phyloP scores from a whole-genome alignment of 805 yeast genomes.

The Yamadazyma sp. region DNA sequence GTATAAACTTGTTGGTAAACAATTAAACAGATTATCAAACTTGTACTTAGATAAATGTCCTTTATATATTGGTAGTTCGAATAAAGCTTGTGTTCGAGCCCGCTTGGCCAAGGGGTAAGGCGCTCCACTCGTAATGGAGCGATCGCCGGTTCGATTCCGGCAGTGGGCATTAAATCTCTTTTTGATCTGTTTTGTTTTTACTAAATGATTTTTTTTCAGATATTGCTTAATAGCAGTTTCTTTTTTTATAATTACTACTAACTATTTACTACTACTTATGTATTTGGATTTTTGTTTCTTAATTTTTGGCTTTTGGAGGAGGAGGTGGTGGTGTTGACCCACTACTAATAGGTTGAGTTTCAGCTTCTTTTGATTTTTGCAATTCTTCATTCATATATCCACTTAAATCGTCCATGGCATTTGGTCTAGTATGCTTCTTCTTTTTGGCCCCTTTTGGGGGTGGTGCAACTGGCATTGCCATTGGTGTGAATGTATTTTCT shows the following conservation, averaged over 20 bases:
- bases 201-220: too few species aligned
- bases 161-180: constrained; percentile 38
- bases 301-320: constrained; percentile 24
- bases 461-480: constrained; percentile 8
- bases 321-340: constrained; percentile 29
- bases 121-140: constrained; percentile 55
- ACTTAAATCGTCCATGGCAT: constrained; percentile 25
- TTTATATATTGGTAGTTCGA: too few species aligned
- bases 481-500: constrained; percentile 11
- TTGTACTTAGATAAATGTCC: too few species aligned
- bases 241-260: too few species aligned
- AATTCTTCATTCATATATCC: constrained; percentile 45
- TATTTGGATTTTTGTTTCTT: too few species aligned
- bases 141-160: constrained; percentile 54
- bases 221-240: too few species aligned
- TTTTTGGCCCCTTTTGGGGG: constrained; percentile 22
- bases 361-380: constrained; percentile 36
- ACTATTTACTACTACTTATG: too few species aligned
- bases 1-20: too few species aligned
- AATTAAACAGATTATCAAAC: too few species aligned
- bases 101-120: constrained; percentile 55
- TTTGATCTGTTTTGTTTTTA: neutral
- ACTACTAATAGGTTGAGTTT: constrained; percentile 13
- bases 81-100: constrained; percentile 25
- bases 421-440: constrained; percentile 24